A percentile compares a stretch with the other conserved stretches of the same genome.
These are phyloP conservation scores for Capsicum rhomboideum DNA, from an alignment of 257 asterid species.

Conservation along the genomic window DNA sequence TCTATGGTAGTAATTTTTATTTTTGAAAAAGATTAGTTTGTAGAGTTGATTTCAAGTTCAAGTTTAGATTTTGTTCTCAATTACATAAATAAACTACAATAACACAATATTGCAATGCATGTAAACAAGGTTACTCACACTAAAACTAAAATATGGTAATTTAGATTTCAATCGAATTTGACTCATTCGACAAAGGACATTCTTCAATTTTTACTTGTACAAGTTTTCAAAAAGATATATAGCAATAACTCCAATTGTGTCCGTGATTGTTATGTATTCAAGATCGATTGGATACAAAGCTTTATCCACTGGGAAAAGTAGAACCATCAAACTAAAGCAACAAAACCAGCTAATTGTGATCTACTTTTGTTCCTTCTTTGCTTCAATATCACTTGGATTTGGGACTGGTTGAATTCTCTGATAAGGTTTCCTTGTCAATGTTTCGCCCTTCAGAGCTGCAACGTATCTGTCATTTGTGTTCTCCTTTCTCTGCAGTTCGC, in stretches of 20 bases:
- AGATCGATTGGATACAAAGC: no score
- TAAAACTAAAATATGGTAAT: not conserved
- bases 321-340: not conserved
- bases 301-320: not conserved
- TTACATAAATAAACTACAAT: not conserved
- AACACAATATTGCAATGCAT: not conserved
- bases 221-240: not conserved
- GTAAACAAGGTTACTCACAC: not conserved
- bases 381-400: constrained; percentile 24
- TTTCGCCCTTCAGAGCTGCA: constrained; percentile 91
- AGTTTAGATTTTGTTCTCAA: not conserved
- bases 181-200: not conserved
- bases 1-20: no score
- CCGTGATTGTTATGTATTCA: no score
- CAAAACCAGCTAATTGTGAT: not conserved
- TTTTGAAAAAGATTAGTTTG: no score
- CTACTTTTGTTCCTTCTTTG: constrained; percentile 30
- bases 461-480: constrained; percentile 84
- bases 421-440: constrained; percentile 81
- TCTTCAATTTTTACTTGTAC: not conserved
- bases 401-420: constrained; percentile 75
- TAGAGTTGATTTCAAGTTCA: no score
- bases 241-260: not conserved
- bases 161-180: no score
- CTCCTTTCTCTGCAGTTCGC: constrained; percentile 82